Evolutionary conservation across 2,329 filamentous ascomycete species (phyloP).

Genomic region (Neofusicoccum laricinum): DNA sequence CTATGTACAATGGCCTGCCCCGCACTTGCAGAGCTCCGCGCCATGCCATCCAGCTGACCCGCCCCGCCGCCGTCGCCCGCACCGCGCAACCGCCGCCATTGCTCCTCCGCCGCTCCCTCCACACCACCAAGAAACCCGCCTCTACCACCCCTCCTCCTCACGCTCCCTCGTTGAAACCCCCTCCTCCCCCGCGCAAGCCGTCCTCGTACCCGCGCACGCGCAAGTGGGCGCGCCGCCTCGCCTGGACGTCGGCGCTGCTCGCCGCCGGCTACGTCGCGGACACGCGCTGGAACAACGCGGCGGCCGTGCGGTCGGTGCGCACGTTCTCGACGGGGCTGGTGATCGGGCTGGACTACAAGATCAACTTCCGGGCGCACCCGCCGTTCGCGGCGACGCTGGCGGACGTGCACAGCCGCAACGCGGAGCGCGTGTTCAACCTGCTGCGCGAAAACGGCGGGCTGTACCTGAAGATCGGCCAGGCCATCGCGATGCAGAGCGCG

Average conservation of each 20-base stretch:
- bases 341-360: slow-evolving; percentile 89
- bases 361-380: slow-evolving; percentile 86
- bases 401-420: slow-evolving; percentile 79
- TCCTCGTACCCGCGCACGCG: slow-evolving; percentile 51
- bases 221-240: slow-evolving; percentile 73
- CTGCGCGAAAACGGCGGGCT: slow-evolving; percentile 84
- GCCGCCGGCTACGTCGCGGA: slow-evolving; percentile 69
- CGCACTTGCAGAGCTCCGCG: slow-evolving; percentile 30
- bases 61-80: slow-evolving; percentile 21
- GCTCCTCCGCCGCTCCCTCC: slow-evolving; percentile 29
- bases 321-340: slow-evolving; percentile 79
- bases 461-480: slow-evolving; percentile 97
- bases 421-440: slow-evolving; percentile 76
- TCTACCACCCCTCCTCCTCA: not conserved
- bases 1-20: slow-evolving; percentile 39
- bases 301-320: slow-evolving; percentile 71
- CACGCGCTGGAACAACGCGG: slow-evolving; percentile 71
- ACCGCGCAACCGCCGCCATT: slow-evolving; percentile 18
- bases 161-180: slow-evolving; percentile 57
- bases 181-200: slow-evolving; percentile 60
- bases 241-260: slow-evolving; percentile 58
- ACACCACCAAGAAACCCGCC: slow-evolving; percentile 36
- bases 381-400: slow-evolving; percentile 69
- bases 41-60: slow-evolving; percentile 18
- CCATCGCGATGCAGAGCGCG: slow-evolving; percentile 96